Conservation (phyloP, 257 asterid genomes). For the Salvia hispanica region DNA sequence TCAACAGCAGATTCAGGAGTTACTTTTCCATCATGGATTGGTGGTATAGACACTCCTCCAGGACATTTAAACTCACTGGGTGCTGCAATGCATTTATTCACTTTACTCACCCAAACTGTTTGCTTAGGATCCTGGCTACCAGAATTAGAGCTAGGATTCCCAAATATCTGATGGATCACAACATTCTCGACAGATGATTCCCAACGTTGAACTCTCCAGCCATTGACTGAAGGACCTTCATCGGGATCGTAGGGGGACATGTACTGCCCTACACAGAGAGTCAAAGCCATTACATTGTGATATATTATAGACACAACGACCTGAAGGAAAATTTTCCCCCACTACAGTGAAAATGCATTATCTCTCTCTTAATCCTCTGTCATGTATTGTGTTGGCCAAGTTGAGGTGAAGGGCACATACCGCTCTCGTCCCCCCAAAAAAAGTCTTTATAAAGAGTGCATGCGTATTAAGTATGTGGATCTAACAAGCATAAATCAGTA, state of each 20-base stretch:
- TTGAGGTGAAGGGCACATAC: not conserved
- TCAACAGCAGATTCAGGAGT: constrained; percentile 60
- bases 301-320: no score
- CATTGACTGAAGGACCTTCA: constrained; percentile 97
- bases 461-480: not conserved
- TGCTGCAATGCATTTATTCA: constrained; percentile 88
- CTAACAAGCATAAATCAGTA: constrained; percentile 10
- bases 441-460: not conserved
- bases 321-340: not conserved
- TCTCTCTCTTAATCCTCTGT: not conserved
- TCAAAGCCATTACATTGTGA: constrained; percentile 19
- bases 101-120: constrained; percentile 98
- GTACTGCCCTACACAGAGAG: constrained; percentile 80
- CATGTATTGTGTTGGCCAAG: not conserved
- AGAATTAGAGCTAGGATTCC: constrained; percentile 78
- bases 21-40: constrained; percentile 43
- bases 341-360: no score
- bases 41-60: constrained; percentile 47
- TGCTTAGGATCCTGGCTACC: constrained; percentile 93
- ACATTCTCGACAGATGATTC: constrained; percentile 96
- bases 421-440: not conserved
- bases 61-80: constrained; percentile 60
- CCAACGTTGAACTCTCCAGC: constrained; percentile 99
- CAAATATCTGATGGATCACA: constrained; percentile 96
- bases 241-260: constrained; percentile 99